Conservation (phyloP, 805 yeast species). For the Candida germanica region DNA sequence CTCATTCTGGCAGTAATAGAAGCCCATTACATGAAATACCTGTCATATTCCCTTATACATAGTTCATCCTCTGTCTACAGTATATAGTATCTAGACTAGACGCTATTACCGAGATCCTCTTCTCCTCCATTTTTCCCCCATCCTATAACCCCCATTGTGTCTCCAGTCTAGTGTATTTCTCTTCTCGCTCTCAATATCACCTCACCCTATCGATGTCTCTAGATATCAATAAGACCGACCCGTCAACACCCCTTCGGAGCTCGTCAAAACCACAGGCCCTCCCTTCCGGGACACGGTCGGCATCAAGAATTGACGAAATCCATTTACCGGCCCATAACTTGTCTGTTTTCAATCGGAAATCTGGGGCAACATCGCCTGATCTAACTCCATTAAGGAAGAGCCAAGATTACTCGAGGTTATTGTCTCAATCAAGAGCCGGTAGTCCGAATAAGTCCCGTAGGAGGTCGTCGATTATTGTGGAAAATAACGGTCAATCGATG, state of each 20-base stretch:
- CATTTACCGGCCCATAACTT: constrained; percentile 4
- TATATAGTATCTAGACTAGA: no score
- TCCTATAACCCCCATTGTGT: no score
- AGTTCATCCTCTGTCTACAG: no score
- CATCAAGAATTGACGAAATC: constrained; percentile 10
- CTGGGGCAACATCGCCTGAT: no score
- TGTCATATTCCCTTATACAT: no score
- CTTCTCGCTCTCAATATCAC: no score
- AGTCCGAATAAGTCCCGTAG: constrained; percentile 14
- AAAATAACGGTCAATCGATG: constrained; percentile 17
- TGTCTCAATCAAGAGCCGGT: not conserved
- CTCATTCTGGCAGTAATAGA: no score
- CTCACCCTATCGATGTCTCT: not conserved
- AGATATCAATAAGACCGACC: constrained; percentile 14
- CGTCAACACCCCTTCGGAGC: constrained; percentile 18
- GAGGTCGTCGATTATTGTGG: constrained; percentile 25
- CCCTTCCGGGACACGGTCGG: no score
- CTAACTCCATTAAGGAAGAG: constrained; percentile 1
- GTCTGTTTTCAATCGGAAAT: constrained; percentile 5
- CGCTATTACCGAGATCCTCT: no score
- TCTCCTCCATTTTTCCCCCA: no score
- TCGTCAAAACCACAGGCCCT: not conserved
- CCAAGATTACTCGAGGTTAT: not conserved
- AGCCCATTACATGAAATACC: no score
- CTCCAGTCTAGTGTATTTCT: no score